Conservation (phyloP, 2,329 filamentous ascomycete genomes). For the Alternaria sp. region DNA sequence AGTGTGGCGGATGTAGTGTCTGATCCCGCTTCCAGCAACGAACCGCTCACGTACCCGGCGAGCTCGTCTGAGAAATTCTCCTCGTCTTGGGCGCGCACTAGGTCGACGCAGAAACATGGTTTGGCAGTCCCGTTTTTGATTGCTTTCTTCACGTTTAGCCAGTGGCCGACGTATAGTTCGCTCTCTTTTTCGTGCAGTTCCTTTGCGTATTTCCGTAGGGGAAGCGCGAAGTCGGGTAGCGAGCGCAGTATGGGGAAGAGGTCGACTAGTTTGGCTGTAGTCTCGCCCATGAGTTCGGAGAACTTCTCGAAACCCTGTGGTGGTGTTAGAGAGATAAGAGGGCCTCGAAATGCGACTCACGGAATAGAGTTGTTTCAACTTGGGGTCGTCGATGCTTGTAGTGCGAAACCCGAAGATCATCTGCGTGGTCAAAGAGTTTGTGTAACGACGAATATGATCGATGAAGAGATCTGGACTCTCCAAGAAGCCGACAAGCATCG, state of each 20-base stretch:
- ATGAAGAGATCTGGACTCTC: conserved; percentile 52
- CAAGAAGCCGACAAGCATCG: conserved; percentile 60
- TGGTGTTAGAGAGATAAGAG: conserved; percentile 37
- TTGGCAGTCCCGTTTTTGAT: conserved; percentile 18
- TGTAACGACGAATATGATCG: conserved; percentile 57
- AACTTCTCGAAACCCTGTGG: conserved; percentile 52
- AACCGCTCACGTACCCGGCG: conserved; percentile 32
- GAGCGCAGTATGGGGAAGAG: conserved; percentile 54
- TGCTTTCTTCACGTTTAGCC: conserved; percentile 27
- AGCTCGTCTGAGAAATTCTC: conserved; percentile 29
- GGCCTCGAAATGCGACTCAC: background rate
- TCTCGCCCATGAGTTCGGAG: conserved; percentile 51
- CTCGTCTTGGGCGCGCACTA: conserved; percentile 27
- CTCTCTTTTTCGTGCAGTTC: conserved; percentile 54
- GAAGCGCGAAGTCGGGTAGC: conserved; percentile 43
- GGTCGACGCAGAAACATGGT: conserved; percentile 34
- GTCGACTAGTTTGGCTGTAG: conserved; percentile 55
- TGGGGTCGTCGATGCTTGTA: conserved; percentile 21
- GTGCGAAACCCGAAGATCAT: conserved; percentile 57
- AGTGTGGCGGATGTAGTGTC: conserved; percentile 37
- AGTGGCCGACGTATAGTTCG: conserved; percentile 32
- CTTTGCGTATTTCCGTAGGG: conserved; percentile 50
- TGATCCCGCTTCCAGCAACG: conserved; percentile 37
- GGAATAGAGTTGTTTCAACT: conserved; percentile 21
- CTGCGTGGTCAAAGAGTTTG: conserved; percentile 57